Evolutionary conservation across 2,329 filamentous ascomycete genomes (phyloP), one percentile per base, ranked within the genome.

Genomic region (Diaporthe longicolla): DNA sequence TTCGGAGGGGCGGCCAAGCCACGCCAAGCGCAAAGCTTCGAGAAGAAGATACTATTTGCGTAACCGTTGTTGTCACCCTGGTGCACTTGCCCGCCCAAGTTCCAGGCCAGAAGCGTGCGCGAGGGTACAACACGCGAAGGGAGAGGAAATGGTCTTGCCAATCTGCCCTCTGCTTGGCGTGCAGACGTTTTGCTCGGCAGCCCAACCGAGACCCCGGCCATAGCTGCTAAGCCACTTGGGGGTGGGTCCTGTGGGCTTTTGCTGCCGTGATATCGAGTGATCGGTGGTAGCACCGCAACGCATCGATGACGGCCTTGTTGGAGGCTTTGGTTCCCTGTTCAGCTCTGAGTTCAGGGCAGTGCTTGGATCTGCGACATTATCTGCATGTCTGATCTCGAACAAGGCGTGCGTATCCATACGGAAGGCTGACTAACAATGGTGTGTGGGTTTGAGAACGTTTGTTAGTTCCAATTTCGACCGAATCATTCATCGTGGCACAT

Each of bases 361-460:
- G 86, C 85, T 72, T 82, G 19, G 26, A 48, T 37, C 43, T 66
- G 26, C 4, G 5, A 50, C 61, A 50, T 37, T 37, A 15, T 15
- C 29, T 52, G 26, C 17, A 35, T 35, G 63, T 52, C 37, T 19
- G n/a, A 29, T 45, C 58, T 45, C 24, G 37, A 32, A 11, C 4
- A 35, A 65, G 15, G 19, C 35, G 45, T 66, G 63, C n/a, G 32
- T 37, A 35, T 21, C 8, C 24, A 35, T 19, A 17, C n/a, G 29
- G 21, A 5, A n/a, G 29, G 45, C 63, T 66, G 29, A 15, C 63
- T 37, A n/a, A 24, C 21, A 21, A 52, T 40, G 13, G 29, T 7
- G 11, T 52, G 17, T 7, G n/a, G 19, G 21, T 21, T 29, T 17
- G 29, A 48, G 21, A 52, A 24, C n/a, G 21, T n/a, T 48, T 35